Percentiles rank a stretch among this genome's conserved stretches.
Conservation (phyloP, 495 filamentous ascomycete species). For the Penicillium malachiteum region DNA sequence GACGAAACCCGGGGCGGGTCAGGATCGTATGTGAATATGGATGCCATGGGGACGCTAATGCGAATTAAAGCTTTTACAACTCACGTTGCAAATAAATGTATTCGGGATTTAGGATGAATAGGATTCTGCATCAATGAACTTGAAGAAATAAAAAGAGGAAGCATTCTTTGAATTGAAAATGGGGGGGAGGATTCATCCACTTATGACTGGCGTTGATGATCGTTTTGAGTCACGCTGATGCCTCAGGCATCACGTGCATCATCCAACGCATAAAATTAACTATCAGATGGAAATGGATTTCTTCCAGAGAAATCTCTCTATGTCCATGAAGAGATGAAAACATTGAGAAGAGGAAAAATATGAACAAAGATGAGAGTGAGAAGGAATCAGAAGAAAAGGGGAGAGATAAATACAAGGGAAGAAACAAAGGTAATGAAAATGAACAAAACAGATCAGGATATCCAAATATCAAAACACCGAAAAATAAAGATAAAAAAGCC, state of each 20-base stretch:
- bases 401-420: not conserved
- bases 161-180: slow-evolving; percentile 13
- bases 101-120: slow-evolving; percentile 8
- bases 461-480: slow-evolving; percentile 6
- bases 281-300: not conserved
- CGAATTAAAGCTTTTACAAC: not conserved
- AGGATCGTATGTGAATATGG: slow-evolving; percentile 92
- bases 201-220: not conserved
- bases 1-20: slow-evolving; percentile 85
- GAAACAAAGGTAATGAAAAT: not conserved
- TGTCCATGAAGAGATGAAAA: slow-evolving; percentile 2
- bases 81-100: slow-evolving; percentile 15
- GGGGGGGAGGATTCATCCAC: slow-evolving; percentile 1
- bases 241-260: slow-evolving; percentile 24
- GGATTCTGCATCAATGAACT: not conserved
- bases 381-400: not conserved
- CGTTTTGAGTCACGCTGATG: slow-evolving; percentile 20
- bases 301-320: slow-evolving; percentile 9
- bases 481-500: not conserved
- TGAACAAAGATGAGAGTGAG: not conserved
- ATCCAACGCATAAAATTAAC: not conserved
- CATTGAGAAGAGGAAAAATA: not conserved
- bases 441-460: not conserved
- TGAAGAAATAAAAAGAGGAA: slow-evolving; percentile 4
- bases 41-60: slow-evolving; percentile 64